Percentiles rank a stretch among this genome's conserved stretches.
phyloP scores from a whole-genome alignment of 163 green algal genomes.

The Volvox carteri region DNA sequence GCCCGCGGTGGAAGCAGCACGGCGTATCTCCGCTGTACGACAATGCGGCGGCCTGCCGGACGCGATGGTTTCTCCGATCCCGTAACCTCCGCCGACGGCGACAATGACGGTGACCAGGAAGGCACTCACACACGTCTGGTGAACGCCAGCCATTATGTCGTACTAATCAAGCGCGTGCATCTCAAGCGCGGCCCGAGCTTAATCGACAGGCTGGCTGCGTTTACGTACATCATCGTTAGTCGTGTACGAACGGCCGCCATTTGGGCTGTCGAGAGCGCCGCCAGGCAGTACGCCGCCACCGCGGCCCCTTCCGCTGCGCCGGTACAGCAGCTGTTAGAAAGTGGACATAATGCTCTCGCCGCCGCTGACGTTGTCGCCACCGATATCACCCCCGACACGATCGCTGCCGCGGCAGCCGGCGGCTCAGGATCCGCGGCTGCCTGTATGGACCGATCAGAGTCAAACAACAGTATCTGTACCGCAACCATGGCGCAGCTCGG shows the following conservation, averaged over 20 bases:
- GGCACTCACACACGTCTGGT: neutral
- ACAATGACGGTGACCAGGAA: no score
- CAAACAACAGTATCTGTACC: neutral
- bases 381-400: no score
- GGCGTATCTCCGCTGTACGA: neutral
- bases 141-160: conserved; percentile 38
- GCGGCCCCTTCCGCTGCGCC: no score
- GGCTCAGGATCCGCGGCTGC: no score
- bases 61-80: no score
- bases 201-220: neutral
- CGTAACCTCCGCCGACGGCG: neutral
- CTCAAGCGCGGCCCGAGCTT: neutral
- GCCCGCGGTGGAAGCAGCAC: neutral
- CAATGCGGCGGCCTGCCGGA: neutral
- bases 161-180: conserved; percentile 24
- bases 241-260: neutral
- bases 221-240: conserved; percentile 4
- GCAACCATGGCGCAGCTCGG: neutral
- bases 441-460: no score
- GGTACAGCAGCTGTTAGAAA: no score
- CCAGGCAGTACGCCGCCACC: no score
- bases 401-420: no score
- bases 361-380: no score
- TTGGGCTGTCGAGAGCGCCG: neutral
- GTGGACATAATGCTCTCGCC: no score